A percentile compares a stretch with the other conserved stretches of the same genome.
Evolutionary conservation across 768 basidiomycete species (phyloP).

Genomic region (Myochromella boudieri): DNA sequence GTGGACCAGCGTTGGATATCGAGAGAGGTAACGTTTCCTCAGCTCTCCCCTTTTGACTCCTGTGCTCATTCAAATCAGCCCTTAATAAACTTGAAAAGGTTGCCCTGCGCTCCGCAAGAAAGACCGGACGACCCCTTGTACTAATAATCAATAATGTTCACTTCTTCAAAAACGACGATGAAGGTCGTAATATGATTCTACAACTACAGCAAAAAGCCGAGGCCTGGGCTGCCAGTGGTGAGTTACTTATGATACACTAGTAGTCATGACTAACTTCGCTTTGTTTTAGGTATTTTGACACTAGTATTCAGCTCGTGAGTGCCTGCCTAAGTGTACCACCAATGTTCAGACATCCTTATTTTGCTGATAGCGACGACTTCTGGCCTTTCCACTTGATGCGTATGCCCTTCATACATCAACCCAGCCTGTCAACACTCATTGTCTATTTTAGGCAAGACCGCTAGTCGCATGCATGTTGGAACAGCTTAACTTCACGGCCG

Average conservation of each 20-base stretch:
- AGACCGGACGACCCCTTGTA: conserved; percentile 67
- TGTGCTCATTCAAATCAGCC: conserved; percentile 36
- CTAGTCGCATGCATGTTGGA: conserved; percentile 71
- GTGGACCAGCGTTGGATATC: conserved; percentile 78
- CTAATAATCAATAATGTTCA: conserved; percentile 82
- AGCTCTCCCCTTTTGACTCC: not conserved
- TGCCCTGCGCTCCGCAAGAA: conserved; percentile 60
- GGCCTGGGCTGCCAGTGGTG: conserved; percentile 80
- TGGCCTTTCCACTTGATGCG: conserved; percentile 75
- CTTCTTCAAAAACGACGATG: conserved; percentile 73
- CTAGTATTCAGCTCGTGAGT: conserved; percentile 76
- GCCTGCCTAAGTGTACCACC: not conserved
- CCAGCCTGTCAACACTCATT: conserved; percentile 1
- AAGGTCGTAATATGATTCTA: conserved; percentile 75
- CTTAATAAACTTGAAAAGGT: conserved; percentile 87
- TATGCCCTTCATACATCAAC: conserved; percentile 39
- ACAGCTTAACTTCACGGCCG: not conserved
- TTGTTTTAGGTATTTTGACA: conserved; percentile 70
- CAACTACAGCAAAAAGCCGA: conserved; percentile 88
- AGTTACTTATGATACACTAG: conserved; percentile 18
- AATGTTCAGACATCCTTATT: conserved; percentile 14
- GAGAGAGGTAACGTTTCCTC: conserved; percentile 57
- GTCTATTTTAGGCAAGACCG: conserved; percentile 54
- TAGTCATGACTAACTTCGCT: conserved; percentile 2
- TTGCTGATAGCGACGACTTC: conserved; percentile 68